Base-by-base conservation (phyloP, 345 rosid genomes). In the Kandelia obovata region DNA sequence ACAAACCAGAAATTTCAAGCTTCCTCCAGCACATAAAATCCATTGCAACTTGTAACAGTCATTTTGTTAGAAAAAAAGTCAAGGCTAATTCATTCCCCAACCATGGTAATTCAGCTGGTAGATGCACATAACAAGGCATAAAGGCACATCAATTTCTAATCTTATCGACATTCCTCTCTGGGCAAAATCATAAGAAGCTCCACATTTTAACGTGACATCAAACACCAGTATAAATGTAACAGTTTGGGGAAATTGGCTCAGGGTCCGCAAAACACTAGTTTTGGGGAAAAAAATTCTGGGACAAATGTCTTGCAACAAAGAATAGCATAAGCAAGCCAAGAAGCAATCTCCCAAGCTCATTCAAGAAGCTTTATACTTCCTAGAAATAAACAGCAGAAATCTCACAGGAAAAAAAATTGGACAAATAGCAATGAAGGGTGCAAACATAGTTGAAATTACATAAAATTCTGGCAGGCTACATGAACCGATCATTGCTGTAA, bases 141-240 rank as follows among this genome's bases (percentile, higher is more conserved):
- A 51, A 58, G 6, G 19, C 53, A 25, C 32, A 17, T 1, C 3
- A 53, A 37, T 20, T 20, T 57, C 27, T 17, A 57, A 2, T 27
- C 62, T 46, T 5, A 11, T 17, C 64, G 21, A 4, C 39, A 43
- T n/a, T 15, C 58, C 23, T 39, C 28, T 17, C 32, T 10, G 26
- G 6, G 3, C 30, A 56, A 68, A 21, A 15, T 28, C 21, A 15
- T 27, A 30, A n/a, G 31, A 28, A n/a, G 31, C 59, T 21, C 23
- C 34, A 9, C 6, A 55, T 34, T 6, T 26, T 19, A 55, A 49
- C 27, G 21, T 30, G 5, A 2, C 51, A 66, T 53, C 6, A 25
- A 49, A 51, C 26, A 51, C 7, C 30, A 53, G 11, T 62, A 60
- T 69, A 21, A 59, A 69, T 53, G 61, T 57, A 37, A n/a, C 7